These are phyloP conservation scores for Ogataea nitratoaversa DNA, from an alignment of 805 yeast species.

Conservation along the genomic window DNA sequence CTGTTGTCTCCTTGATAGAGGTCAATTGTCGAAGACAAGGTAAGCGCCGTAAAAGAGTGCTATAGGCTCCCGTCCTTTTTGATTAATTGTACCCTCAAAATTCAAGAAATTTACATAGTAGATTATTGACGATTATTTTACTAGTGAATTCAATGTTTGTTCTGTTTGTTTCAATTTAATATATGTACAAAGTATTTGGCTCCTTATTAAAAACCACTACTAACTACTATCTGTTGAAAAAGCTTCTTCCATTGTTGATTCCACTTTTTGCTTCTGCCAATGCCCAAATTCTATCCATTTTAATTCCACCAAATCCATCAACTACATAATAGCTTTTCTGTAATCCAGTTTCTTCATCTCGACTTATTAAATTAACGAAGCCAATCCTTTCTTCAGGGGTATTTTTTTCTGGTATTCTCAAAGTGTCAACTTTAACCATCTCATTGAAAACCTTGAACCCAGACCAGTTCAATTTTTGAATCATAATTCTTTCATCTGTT, in stretches of 20 bases:
- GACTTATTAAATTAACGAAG: slow-evolving; percentile 45
- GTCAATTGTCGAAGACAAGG: no score
- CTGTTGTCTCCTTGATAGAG: no score
- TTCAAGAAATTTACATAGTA: no score
- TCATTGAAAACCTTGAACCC: slow-evolving; percentile 66
- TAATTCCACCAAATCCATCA: slow-evolving; percentile 75
- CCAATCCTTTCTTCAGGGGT: slow-evolving; percentile 38
- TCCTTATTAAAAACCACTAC: no score
- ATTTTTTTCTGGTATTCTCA: slow-evolving; percentile 35
- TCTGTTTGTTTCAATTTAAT: no score
- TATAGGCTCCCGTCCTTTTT: no score
- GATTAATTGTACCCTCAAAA: no score
- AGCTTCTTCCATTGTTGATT: slow-evolving; percentile 60
- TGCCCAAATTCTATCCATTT: slow-evolving; percentile 84
- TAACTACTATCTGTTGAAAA: slow-evolving; percentile 21
- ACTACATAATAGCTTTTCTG: slow-evolving; percentile 49
- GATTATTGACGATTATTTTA: no score
- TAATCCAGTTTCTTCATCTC: slow-evolving; percentile 32
- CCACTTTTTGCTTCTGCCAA: slow-evolving; percentile 67
- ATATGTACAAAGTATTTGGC: no score
- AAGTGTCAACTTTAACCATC: slow-evolving; percentile 46
- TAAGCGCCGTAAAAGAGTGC: no score
- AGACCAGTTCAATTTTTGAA: slow-evolving; percentile 63
- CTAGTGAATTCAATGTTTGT: no score
- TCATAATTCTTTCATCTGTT: slow-evolving; percentile 57